Evolutionary conservation across 495 filamentous ascomycete genomes (phyloP).

Genomic region (Aspergillus hancockii): DNA sequence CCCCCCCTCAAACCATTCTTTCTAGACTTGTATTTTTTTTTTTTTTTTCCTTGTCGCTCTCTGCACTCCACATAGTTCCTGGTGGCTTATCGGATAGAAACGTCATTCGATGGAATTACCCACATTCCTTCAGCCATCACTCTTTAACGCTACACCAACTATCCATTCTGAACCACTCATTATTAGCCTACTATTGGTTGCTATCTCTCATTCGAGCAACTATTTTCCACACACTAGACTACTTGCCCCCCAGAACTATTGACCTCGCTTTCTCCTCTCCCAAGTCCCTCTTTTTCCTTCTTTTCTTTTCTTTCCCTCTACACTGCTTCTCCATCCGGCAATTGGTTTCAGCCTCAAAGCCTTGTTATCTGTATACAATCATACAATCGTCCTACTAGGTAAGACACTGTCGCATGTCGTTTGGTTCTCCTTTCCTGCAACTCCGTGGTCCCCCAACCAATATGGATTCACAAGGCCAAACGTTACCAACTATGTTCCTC

Average conservation of each 20-base stretch:
- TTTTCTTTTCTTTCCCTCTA: background rate
- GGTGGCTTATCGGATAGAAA: background rate
- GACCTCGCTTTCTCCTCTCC: background rate
- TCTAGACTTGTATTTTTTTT: background rate
- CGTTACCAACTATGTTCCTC: background rate
- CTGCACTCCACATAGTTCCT: background rate
- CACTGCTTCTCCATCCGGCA: background rate
- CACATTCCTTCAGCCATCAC: conserved; percentile 10
- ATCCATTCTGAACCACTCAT: conserved; percentile 4
- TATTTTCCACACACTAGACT: background rate
- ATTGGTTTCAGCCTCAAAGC: background rate
- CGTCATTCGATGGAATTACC: conserved; percentile 4
- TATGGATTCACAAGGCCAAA: background rate
- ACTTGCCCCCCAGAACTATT: background rate
- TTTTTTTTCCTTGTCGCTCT: background rate
- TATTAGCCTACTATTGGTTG: background rate
- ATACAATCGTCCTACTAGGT: background rate
- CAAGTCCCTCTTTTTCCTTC: background rate
- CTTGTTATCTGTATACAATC: background rate
- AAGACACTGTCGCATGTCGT: background rate
- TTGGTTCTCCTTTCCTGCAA: background rate
- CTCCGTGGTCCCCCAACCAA: background rate
- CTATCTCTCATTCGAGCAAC: background rate
- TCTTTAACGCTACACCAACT: conserved; percentile 2
- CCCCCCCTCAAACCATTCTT: background rate